Conservation (phyloP, 768 basidiomycete genomes). For the Auricularia sp. region DNA sequence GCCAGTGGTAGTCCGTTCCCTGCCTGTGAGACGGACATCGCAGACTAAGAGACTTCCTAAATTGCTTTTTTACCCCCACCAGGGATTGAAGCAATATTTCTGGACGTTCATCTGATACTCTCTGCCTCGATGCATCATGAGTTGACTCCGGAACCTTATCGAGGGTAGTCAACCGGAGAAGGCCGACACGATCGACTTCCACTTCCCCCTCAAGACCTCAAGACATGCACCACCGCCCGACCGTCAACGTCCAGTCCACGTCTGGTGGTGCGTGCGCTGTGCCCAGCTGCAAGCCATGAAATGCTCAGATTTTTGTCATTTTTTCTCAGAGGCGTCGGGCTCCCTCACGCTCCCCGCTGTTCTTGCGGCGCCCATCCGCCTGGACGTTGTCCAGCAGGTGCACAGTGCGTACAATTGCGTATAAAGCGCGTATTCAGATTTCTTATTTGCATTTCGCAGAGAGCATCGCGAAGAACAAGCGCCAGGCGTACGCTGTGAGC, state of each 20-base stretch:
- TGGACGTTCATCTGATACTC: no score
- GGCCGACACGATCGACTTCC: background rate
- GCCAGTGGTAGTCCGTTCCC: no score
- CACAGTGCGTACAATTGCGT: slow-evolving; percentile 74
- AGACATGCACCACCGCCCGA: slow-evolving; percentile 84
- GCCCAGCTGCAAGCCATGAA: background rate
- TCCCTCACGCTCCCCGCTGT: slow-evolving; percentile 93
- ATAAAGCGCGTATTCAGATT: background rate
- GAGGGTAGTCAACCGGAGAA: no score
- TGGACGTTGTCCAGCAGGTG: slow-evolving; percentile 96
- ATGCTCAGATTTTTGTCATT: background rate
- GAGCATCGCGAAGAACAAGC: slow-evolving; percentile 95
- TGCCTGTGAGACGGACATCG: no score
- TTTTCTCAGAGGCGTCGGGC: slow-evolving; percentile 61
- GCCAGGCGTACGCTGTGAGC: slow-evolving; percentile 93
- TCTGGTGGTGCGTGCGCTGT: slow-evolving; percentile 50
- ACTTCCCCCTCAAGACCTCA: background rate
- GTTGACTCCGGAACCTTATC: no score
- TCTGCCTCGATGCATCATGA: no score
- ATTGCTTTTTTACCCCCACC: no score
- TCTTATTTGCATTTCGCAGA: slow-evolving; percentile 39
- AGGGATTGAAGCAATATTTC: no score
- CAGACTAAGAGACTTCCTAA: no score
- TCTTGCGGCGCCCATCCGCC: slow-evolving; percentile 93
- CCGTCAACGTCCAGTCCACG: slow-evolving; percentile 71